Base-by-base conservation (phyloP, 106 monocot species). In the Xerophyta viscosa region DNA sequence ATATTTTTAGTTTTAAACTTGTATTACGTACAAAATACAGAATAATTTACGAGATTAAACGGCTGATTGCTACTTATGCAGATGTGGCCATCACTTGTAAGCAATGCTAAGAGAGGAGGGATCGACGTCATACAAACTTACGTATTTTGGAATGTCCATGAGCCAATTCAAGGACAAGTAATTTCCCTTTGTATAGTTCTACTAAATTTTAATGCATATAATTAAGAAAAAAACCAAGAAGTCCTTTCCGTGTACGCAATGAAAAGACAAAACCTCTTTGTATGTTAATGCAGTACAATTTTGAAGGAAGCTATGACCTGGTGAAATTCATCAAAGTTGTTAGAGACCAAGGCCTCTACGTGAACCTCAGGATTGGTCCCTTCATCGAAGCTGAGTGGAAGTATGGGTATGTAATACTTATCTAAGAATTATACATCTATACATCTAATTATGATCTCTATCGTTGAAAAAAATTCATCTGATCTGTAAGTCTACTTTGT, bases 331-430 rank as follows among this genome's bases (percentile, higher is more conserved):
- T 96, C 54, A 85, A 77, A 49, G 73, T 70, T 47, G 61, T 96
- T 22, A 66, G 76, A 36, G 66, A 71, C 37, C 70, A 82, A 44
- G 89, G 89, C 17, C 71, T 96, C 3, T 89, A 82, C 43, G 76
- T 77, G 5, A 96, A 78, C 68, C 79, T 96, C 3, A 56, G 96
- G 21, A 68, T 96, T 27, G 96, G 96, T 13, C 96, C 96, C 3
- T 96, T 89, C 71, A 73, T 96, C n/a, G 79, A 89, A 60, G 57
- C 96, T 2, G 96, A 96, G 52, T 96, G 96, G 96, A 75, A 73
- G 31, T 96, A 82, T 48, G 96, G 96, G 96, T 96, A 58, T 26
- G 54, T 6, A 46, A n/a, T n/a, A n/a, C n/a, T n/a, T n/a, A n/a
- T n/a, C n/a, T n/a, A n/a, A n/a, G n/a, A n/a, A n/a, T n/a, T n/a